phyloP scores from a whole-genome alignment of 805 yeast genomes.

The Wickerhamiella azyma region DNA sequence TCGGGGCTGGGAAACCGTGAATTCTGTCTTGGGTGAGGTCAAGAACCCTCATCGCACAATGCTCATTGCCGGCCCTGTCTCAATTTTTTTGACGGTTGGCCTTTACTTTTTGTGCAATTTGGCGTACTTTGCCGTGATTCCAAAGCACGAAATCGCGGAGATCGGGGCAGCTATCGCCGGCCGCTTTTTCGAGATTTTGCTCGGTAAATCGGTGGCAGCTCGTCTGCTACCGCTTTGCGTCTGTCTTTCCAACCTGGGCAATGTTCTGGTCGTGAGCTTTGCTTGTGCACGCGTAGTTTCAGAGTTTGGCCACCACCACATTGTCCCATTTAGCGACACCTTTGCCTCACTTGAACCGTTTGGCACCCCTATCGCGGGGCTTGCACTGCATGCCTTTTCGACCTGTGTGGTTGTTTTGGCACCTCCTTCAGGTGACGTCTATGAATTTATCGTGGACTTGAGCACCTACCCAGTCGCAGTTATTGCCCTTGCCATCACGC shows the following conservation, averaged over 20 bases:
- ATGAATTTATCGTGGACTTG: constrained; percentile 47
- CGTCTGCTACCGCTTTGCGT: constrained; percentile 41
- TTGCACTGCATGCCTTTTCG: constrained; percentile 41
- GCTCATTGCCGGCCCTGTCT: constrained; percentile 47
- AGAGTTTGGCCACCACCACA: constrained; percentile 38
- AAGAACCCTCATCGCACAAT: constrained; percentile 42
- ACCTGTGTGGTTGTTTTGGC: constrained; percentile 39
- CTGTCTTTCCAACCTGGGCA: constrained; percentile 50
- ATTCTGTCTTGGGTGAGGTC: constrained; percentile 47
- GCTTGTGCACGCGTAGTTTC: constrained; percentile 48
- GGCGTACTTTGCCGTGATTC: constrained; percentile 43
- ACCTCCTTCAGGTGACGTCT: constrained; percentile 53
- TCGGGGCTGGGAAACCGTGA: constrained; percentile 61
- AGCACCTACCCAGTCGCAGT: constrained; percentile 53
- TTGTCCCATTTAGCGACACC: constrained; percentile 37
- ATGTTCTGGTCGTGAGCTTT: constrained; percentile 48
- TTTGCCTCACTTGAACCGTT: constrained; percentile 32
- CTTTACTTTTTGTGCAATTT: constrained; percentile 44
- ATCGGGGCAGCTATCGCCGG: constrained; percentile 58
- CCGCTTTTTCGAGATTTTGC: constrained; percentile 40
- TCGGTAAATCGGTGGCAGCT: constrained; percentile 41
- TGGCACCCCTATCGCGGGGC: constrained; percentile 31
- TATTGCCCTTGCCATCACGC: constrained; percentile 39
- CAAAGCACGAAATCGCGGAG: constrained; percentile 28
- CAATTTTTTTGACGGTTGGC: constrained; percentile 38